phyloP scores from a whole-genome alignment of 352 stramenopile species.

The Phytophthora kernoviae region DNA sequence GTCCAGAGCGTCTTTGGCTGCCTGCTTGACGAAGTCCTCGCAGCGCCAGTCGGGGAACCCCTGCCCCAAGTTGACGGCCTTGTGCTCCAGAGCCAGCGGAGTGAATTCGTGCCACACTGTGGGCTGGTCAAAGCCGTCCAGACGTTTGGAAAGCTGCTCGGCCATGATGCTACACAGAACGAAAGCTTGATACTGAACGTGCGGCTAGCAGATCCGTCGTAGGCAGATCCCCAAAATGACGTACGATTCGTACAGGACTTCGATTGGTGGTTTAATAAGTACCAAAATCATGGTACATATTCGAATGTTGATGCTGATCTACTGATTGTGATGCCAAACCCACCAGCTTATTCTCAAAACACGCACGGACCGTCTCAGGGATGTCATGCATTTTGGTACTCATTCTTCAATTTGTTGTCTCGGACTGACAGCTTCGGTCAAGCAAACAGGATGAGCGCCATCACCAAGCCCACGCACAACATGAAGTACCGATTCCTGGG shows the following conservation, averaged over 20 bases:
- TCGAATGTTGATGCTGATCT: neutral
- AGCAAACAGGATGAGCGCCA: conserved; percentile 7
- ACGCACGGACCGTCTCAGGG: neutral
- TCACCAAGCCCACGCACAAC: conserved; percentile 13
- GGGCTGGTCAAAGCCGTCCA: conserved; percentile 75
- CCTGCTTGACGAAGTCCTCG: conserved; percentile 94
- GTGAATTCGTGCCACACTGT: conserved; percentile 92
- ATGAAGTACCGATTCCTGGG: conserved; percentile 52
- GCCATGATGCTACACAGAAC: conserved; percentile 39
- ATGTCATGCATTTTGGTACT: neutral
- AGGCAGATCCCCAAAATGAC: too few species aligned
- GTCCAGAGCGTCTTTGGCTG: conserved; percentile 91
- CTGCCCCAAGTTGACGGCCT: conserved; percentile 93
- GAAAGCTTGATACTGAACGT: conserved; percentile 18
- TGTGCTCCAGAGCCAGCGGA: conserved; percentile 82
- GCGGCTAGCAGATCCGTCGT: neutral
- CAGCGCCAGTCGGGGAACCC: conserved; percentile 95
- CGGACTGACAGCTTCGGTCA: neutral
- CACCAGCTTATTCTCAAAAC: neutral
- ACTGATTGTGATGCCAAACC: neutral
- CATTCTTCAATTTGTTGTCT: conserved; percentile 17
- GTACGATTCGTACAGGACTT: too few species aligned
- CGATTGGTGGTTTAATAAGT: too few species aligned
- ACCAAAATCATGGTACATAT: neutral
- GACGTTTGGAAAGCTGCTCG: conserved; percentile 61